These are phyloP conservation scores for Citrus trifoliata DNA, from an alignment of 345 rosid species.

Conservation along the genomic window DNA sequence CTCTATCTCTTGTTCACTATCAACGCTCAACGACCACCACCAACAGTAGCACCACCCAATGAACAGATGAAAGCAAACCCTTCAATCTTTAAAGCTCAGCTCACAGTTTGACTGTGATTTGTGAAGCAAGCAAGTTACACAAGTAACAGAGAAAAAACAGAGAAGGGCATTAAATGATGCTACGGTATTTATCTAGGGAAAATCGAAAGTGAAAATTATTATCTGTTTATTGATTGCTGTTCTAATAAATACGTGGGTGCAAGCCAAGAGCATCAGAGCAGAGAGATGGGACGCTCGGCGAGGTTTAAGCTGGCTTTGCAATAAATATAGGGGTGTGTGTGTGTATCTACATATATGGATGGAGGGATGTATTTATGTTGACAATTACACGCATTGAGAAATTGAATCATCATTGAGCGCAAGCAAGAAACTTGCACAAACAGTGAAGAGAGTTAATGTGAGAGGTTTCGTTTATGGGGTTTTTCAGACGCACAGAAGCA, in stretches of 20 bases:
- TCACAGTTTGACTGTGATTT: background rate
- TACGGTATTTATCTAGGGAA: conserved; percentile 35
- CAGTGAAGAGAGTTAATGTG: conserved; percentile 24
- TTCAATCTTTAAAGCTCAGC: background rate
- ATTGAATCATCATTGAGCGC: conserved; percentile 19
- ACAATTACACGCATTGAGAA: conserved; percentile 13
- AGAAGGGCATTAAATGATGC: conserved; percentile 27
- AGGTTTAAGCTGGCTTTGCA: conserved; percentile 60
- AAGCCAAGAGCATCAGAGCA: background rate
- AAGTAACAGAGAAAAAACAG: background rate
- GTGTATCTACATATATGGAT: too few relatives aligned
- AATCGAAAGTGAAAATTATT: conserved; percentile 23
- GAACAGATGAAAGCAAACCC: background rate
- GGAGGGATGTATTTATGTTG: conserved; percentile 7
- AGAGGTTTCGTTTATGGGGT: conserved; percentile 12
- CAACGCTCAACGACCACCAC: background rate
- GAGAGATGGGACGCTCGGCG: conserved; percentile 41
- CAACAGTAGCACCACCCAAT: conserved; percentile 6
- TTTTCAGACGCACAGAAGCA: conserved; percentile 11
- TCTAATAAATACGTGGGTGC: conserved; percentile 10
- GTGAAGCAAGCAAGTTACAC: background rate
- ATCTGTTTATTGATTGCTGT: background rate
- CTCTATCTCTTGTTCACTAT: background rate
- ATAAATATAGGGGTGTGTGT: conserved; percentile 13
- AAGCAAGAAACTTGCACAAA: conserved; percentile 21